Evolutionary conservation across 768 basidiomycete genomes (phyloP).

Genomic region (Solioccasus polychromus): DNA sequence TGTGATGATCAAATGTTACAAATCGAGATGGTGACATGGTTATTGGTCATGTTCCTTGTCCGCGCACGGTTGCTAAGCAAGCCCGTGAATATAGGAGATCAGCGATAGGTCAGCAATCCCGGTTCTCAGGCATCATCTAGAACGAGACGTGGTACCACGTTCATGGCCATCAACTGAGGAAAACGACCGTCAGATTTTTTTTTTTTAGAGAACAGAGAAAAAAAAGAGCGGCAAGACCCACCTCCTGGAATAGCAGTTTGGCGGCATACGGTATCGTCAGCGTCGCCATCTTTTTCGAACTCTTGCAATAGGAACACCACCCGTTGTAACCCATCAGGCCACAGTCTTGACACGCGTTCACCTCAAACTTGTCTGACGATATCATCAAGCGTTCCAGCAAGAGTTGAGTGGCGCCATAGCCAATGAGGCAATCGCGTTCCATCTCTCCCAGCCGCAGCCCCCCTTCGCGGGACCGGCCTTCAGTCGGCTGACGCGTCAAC

Average conservation of each 20-base stretch:
- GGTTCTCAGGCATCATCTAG: slow-evolving; percentile 68
- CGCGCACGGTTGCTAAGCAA: slow-evolving; percentile 5
- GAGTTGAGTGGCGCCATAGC: slow-evolving; percentile 97
- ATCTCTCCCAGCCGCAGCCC: slow-evolving; percentile 97
- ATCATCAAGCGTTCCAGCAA: slow-evolving; percentile 98
- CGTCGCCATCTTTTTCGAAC: slow-evolving; percentile 93
- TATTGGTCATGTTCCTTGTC: slow-evolving; percentile 3
- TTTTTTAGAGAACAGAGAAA: not conserved
- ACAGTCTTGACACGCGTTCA: slow-evolving; percentile 92
- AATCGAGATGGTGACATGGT: too few species aligned
- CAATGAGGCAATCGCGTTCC: slow-evolving; percentile 98
- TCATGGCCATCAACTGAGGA: slow-evolving; percentile 95
- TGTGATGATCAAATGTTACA: too few species aligned
- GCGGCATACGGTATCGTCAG: slow-evolving; percentile 96
- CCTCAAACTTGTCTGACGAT: slow-evolving; percentile 96
- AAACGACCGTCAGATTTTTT: not conserved
- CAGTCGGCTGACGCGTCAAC: slow-evolving; percentile 95
- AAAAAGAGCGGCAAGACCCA: slow-evolving; percentile 29
- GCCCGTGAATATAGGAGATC: not conserved
- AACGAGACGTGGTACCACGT: slow-evolving; percentile 85
- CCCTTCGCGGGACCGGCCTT: slow-evolving; percentile 96
- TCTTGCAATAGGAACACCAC: slow-evolving; percentile 99
- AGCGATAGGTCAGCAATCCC: not conserved
- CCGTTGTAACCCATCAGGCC: slow-evolving; percentile 93
- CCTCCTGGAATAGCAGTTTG: slow-evolving; percentile 90